Conservation (phyloP, 441 rosid genomes). For the Brassica balearica region DNA sequence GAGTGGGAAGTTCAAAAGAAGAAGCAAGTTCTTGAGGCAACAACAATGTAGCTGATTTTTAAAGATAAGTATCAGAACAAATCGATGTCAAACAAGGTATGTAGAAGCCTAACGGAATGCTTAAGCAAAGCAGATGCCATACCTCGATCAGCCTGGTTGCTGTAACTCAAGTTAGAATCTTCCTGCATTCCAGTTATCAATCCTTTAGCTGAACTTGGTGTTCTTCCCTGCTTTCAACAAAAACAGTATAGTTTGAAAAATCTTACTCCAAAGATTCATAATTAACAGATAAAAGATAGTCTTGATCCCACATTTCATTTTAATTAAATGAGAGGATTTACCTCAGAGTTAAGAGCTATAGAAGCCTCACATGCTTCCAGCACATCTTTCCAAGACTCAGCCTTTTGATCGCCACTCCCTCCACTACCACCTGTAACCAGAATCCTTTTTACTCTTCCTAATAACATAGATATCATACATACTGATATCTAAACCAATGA, state of each 20-base stretch:
- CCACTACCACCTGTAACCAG: slow-evolving; percentile 54
- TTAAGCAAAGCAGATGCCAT: slow-evolving; percentile 40
- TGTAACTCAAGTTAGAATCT: slow-evolving; percentile 52
- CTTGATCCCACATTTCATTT: neutral
- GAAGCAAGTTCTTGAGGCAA: slow-evolving; percentile 54
- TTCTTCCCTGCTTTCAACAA: slow-evolving; percentile 53
- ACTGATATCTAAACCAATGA: slow-evolving; percentile 1
- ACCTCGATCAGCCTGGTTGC: slow-evolving; percentile 50
- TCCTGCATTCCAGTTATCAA: slow-evolving; percentile 47
- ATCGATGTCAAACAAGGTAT: slow-evolving; percentile 12
- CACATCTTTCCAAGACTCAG: slow-evolving; percentile 62
- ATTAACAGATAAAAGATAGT: neutral
- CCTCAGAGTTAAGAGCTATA: slow-evolving; percentile 53
- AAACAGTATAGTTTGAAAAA: neutral
- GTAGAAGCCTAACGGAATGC: slow-evolving; percentile 32
- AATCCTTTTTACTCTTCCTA: neutral
- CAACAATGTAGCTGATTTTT: slow-evolving; percentile 55
- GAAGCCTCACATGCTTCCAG: slow-evolving; percentile 52
- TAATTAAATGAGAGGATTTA: slow-evolving; percentile 23
- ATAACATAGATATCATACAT: neutral
- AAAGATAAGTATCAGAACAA: slow-evolving; percentile 37
- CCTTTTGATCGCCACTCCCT: slow-evolving; percentile 51
- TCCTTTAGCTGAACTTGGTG: slow-evolving; percentile 39
- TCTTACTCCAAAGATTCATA: too few relatives aligned
- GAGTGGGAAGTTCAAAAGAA: slow-evolving; percentile 49